Percentiles rank a stretch among this genome's conserved stretches.
Conservation (phyloP, 805 yeast genomes). For the Cyberlindnera mrakii region DNA sequence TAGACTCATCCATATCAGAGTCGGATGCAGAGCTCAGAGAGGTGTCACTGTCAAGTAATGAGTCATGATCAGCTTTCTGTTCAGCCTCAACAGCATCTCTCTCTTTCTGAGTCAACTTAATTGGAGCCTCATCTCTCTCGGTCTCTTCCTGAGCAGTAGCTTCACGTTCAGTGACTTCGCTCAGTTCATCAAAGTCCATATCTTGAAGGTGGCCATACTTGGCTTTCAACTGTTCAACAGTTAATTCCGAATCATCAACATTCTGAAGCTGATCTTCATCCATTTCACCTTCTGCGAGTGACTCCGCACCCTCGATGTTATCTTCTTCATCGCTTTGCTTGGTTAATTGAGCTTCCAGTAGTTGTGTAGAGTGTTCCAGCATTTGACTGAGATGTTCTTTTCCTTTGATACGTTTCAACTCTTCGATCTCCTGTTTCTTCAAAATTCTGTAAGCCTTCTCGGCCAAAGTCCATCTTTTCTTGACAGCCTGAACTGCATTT, state of each 20-base stretch:
- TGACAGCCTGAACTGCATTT: conserved; percentile 75
- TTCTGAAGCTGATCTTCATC: conserved; percentile 13
- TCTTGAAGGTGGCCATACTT: conserved; percentile 22
- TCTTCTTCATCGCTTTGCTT: conserved; percentile 27
- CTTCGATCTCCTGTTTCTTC: conserved; percentile 74
- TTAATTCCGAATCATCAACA: conserved; percentile 22
- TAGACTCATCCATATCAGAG: conserved; percentile 17
- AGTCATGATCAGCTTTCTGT: conserved; percentile 16
- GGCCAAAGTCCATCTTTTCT: conserved; percentile 87
- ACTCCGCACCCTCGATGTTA: conserved; percentile 26
- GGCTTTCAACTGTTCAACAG: conserved; percentile 24
- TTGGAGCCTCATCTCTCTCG: conserved; percentile 14
- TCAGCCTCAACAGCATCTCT: conserved; percentile 24
- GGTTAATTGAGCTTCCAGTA: conserved; percentile 77
- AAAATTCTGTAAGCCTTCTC: conserved; percentile 70
- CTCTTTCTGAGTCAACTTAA: conserved; percentile 17
- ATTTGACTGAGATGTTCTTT: conserved; percentile 83
- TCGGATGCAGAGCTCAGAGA: conserved; percentile 27
- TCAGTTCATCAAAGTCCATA: conserved; percentile 22
- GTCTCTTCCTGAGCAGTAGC: conserved; percentile 17
- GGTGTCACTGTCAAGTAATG: conserved; percentile 23
- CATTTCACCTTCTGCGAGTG: neutral
- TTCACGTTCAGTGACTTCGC: conserved; percentile 20
- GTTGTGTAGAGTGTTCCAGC: conserved; percentile 84
- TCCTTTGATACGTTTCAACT: conserved; percentile 72